Evolutionary conservation across 495 filamentous ascomycete genomes (phyloP), one percentile per base, ranked within the genome.

Genomic region (Penicillium taxi): DNA sequence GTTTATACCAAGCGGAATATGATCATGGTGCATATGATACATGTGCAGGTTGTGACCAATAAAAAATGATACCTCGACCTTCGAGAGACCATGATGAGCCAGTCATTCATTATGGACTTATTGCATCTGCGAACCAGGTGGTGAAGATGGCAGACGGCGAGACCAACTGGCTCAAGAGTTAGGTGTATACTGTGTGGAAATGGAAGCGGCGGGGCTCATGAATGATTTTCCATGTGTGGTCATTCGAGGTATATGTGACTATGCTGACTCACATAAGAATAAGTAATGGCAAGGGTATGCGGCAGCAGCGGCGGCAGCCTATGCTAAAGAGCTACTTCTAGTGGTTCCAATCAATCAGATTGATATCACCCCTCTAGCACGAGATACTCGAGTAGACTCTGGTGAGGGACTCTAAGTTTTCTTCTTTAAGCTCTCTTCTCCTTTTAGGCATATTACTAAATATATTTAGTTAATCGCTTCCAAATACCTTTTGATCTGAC

Each of bases 141-240:
- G 42, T 58, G 30, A 49, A 32, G 27, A 50, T 36, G 45, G 38
- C 21, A 23, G 21, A 16, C 24, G 23, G n/a, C 48, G 57, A 40
- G 47, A 56, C 33, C 25, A 39, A 24, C 34, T 60, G 6, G 35
- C 39, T 12, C 6, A 32, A 27, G 35, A 41, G 22, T 26, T 42
- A 4, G 40, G 42, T 9, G 36, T 49, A 2, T 40, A 44, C 20
- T 64, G 59, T 27, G 52, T 65, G 30, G 66, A 70, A 26, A 70
- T 69, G 56, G 66, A 69, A 47, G 66, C 63, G 9, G 66, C 66
- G 14, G 66, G 67, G 1, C 24, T 69, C 11, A 64, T 58, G 55
- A 40, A 63, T 38, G 35, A 55, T 17, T 58, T 64, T 30, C 54
- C 39, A 36, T 66, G 58, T 36, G 32, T 66, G 7, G 52, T 67